A percentile compares a stretch with the other conserved stretches of the same genome.
Evolutionary conservation across 345 rosid species (phyloP).

Genomic region (Rubroshorea leprosula): DNA sequence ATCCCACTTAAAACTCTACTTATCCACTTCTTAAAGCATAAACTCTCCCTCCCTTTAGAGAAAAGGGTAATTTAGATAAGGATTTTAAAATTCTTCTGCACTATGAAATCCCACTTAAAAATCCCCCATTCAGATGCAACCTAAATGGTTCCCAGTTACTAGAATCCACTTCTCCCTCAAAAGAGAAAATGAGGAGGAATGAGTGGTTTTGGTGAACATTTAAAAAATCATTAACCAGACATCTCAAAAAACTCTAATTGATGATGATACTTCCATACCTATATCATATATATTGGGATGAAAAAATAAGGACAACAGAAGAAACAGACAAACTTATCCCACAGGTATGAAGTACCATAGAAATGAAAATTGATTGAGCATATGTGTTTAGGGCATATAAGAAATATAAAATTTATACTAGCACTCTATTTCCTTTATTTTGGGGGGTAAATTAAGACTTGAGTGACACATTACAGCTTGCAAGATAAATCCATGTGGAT

Average conservation of each 20-base stretch:
- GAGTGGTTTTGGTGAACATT: neutral
- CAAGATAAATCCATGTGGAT: neutral
- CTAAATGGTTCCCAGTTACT: too few species aligned
- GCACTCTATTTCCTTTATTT: neutral
- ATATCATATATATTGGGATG: neutral
- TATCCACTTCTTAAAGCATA: too few species aligned
- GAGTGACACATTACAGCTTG: neutral
- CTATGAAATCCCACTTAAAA: too few species aligned
- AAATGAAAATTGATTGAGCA: conserved; percentile 4
- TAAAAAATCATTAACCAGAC: too few species aligned
- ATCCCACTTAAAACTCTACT: too few species aligned
- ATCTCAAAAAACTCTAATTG: too few species aligned
- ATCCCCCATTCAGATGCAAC: too few species aligned
- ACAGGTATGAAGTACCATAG: neutral
- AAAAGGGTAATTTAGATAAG: too few species aligned
- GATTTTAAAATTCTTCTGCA: too few species aligned
- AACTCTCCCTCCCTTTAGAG: too few species aligned
- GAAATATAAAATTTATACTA: neutral
- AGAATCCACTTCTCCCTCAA: too few species aligned
- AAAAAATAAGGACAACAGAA: neutral
- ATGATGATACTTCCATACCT: neutral
- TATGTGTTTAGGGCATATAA: neutral
- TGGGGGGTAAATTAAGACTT: neutral
- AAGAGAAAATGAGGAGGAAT: too few species aligned
- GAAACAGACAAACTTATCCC: neutral